Evolutionary conservation across 2,329 filamentous ascomycete species (phyloP).

Genomic region (Magnaporthiopsis rhizophila): DNA sequence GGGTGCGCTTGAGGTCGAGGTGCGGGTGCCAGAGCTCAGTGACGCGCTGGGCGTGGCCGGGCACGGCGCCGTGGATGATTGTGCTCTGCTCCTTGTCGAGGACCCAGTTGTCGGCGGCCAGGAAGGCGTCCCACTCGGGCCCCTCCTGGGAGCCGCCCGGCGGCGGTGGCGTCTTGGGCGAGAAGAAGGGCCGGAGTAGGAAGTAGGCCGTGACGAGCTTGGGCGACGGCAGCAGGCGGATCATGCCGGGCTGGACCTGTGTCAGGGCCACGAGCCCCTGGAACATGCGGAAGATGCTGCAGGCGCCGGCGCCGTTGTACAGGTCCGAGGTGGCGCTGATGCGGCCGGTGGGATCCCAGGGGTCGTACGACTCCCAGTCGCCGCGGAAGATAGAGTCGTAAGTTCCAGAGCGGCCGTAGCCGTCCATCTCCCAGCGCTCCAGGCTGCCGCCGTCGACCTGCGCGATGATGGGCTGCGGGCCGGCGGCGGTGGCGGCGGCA

Average conservation of each 20-base stretch:
- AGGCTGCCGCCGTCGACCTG: slow-evolving; percentile 65
- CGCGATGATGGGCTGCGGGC: slow-evolving; percentile 46
- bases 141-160: slow-evolving; percentile 21
- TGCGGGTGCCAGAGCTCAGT: slow-evolving; percentile 52
- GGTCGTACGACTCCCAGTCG: slow-evolving; percentile 47
- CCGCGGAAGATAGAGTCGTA: slow-evolving; percentile 47
- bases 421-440: slow-evolving; percentile 63
- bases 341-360: slow-evolving; percentile 46
- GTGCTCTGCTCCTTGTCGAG: slow-evolving; percentile 43
- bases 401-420: slow-evolving; percentile 52
- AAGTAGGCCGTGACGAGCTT: slow-evolving; percentile 41
- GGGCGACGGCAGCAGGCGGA: slow-evolving; percentile 37
- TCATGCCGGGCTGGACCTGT: slow-evolving; percentile 39
- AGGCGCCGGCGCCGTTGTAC: slow-evolving; percentile 50
- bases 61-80: slow-evolving; percentile 50
- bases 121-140: slow-evolving; percentile 41
- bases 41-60: slow-evolving; percentile 49
- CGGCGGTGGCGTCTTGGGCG: slow-evolving; percentile 26
- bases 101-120: slow-evolving; percentile 36
- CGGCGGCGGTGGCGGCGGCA: slow-evolving; percentile 35
- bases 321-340: slow-evolving; percentile 45
- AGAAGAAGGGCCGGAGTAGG: slow-evolving; percentile 45
- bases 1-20: slow-evolving; percentile 41
- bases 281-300: slow-evolving; percentile 52
- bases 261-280: slow-evolving; percentile 48